These are phyloP conservation scores for Pulchroboletus neoregius DNA, from an alignment of 1,284 basidiomycete genomes.

Conservation along the genomic window DNA sequence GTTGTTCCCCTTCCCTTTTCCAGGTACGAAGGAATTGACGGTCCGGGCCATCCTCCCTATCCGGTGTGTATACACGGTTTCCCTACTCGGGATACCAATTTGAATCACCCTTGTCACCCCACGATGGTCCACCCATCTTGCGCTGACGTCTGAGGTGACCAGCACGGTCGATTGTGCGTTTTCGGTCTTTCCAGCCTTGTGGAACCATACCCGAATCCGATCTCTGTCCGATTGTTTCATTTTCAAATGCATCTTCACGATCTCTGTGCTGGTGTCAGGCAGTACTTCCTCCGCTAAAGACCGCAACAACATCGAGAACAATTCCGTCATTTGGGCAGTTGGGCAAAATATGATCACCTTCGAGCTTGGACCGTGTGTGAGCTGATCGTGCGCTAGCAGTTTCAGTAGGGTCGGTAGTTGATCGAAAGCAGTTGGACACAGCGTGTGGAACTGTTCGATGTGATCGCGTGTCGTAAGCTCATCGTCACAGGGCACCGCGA, in stretches of 20 bases:
- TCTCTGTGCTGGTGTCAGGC: constrained; percentile 45
- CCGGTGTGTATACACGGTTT: constrained; percentile 88
- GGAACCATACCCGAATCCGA: constrained; percentile 23
- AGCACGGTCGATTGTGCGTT: constrained; percentile 52
- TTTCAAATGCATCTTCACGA: constrained; percentile 89
- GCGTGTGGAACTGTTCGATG: constrained; percentile 82
- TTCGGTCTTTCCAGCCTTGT: constrained; percentile 57
- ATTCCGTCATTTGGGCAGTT: constrained; percentile 84
- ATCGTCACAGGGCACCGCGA: background rate
- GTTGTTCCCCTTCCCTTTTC: background rate
- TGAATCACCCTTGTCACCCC: constrained; percentile 93
- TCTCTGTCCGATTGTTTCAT: constrained; percentile 50
- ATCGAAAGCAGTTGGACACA: constrained; percentile 61
- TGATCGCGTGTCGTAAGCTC: constrained; percentile 59
- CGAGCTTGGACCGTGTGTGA: constrained; percentile 63
- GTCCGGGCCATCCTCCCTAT: constrained; percentile 90
- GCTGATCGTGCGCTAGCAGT: constrained; percentile 87
- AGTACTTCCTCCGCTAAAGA: constrained; percentile 47
- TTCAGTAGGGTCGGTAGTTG: constrained; percentile 80
- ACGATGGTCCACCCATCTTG: constrained; percentile 88
- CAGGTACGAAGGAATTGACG: constrained; percentile 49
- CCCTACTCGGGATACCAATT: constrained; percentile 70
- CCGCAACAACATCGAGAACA: constrained; percentile 65
- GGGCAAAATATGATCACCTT: constrained; percentile 89
- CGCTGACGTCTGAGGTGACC: constrained; percentile 87